phyloP scores from a whole-genome alignment of 2,329 filamentous ascomycete genomes.

The Penicillium sp. region DNA sequence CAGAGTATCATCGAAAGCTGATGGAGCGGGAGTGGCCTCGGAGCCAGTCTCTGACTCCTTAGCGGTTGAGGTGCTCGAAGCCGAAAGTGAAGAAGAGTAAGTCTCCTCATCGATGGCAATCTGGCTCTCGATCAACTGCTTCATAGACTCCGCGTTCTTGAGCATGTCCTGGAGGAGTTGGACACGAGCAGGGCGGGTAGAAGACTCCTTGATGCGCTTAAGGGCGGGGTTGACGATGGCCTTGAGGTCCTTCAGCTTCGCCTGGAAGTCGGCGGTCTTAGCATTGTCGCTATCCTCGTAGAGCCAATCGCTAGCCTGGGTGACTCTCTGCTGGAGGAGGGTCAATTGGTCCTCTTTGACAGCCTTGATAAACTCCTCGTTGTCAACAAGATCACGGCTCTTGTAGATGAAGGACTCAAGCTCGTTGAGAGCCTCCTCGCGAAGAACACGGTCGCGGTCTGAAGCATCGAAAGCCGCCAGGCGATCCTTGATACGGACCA shows the following conservation, averaged over 20 bases:
- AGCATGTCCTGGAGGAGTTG: conserved; percentile 70
- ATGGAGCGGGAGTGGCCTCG: conserved; percentile 43
- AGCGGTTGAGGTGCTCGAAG: conserved; percentile 47
- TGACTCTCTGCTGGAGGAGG: conserved; percentile 68
- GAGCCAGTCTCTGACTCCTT: conserved; percentile 51
- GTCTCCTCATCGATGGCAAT: conserved; percentile 71
- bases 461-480: conserved; percentile 84
- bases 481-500: conserved; percentile 66
- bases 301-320: conserved; percentile 82
- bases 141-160: conserved; percentile 70
- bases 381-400: conserved; percentile 78
- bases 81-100: conserved; percentile 58
- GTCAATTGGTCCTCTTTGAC: conserved; percentile 71
- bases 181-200: conserved; percentile 71
- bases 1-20: conserved; percentile 55
- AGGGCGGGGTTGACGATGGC: conserved; percentile 77
- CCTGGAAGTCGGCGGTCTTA: conserved; percentile 71
- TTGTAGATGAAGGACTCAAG: conserved; percentile 94
- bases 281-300: conserved; percentile 83
- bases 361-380: conserved; percentile 71
- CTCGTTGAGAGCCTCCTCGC: conserved; percentile 87
- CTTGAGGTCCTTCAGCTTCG: conserved; percentile 75
- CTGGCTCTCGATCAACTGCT: conserved; percentile 69
- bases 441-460: conserved; percentile 72
- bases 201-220: conserved; percentile 72